Evolutionary conservation across 495 filamentous ascomycete genomes (phyloP), one percentile per base, ranked within the genome.

Genomic region (Talaromyces adpressus): DNA sequence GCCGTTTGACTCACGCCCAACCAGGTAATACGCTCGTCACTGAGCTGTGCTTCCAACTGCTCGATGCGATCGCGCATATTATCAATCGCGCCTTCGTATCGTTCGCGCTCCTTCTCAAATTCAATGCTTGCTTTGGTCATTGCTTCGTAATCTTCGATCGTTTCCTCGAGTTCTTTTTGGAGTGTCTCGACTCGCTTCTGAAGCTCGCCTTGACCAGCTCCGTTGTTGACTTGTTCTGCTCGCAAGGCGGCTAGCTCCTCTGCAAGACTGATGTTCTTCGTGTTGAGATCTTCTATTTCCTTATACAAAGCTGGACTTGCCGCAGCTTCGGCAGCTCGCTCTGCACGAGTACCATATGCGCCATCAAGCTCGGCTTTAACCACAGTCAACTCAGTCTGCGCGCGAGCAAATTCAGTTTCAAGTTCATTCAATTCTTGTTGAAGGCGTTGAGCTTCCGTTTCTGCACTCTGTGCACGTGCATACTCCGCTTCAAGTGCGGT

Each of bases 361-460:
- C 91, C 91, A 69, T 98, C 94, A 36, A 98, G 88, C 77, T 98
- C 94, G 5, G 94, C 94, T 72, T 90, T 91, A 62, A 90, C 90
- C 75, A 98, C 85, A 54, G 93, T 93, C 63, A 96, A 79, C 70
- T 98, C 94, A 41, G 93, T 98, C 62, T 92, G 91, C 56, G 95
- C 79, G 62, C 91, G 86, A 54, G 92, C 89, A 63, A 97, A 81
- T 73, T 94, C 91, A 66, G 85, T 82, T 70, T 95, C 92, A 59
- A 95, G 80, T 30, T 84, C 79, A 12, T 88, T 82, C 71, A 94
- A 79, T 68, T 96, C 91, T 11, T 79, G 75, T 57, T 77, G 77
- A 47, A 78, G 63, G 85, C 87, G 79, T 72, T 82, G 65, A 60
- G 74, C 67, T 72, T 83, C 72, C 77, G 77, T 65, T 73, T 81